Evolutionary conservation across 495 filamentous ascomycete species (phyloP), one percentile per base, ranked within the genome.

Genomic region (Talaromyces adpressus): DNA sequence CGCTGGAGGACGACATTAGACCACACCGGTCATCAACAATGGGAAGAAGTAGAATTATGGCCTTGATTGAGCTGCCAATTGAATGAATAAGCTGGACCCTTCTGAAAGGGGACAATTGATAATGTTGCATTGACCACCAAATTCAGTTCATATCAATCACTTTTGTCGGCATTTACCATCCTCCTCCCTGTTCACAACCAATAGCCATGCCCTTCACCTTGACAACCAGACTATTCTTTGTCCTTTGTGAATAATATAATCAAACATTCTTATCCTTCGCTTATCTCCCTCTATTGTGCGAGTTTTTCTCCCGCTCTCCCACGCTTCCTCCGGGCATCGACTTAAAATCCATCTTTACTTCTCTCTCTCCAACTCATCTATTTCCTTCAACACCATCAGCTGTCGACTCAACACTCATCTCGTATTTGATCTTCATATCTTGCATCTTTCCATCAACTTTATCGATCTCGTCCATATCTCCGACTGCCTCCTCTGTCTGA

Each of bases 41-140:
- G 93, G 93, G 85, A 83, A 70, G 84, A 83, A 67, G 81, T 85
- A 54, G 93, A 97, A 75, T 71, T 91, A 52, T 97, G 92, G 92
- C 93, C 92, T 16, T 93, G 72, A 81, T 62, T 62, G 9, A 20
- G 20, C 23, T 30, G 20, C 12, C 47, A 63, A 27, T 41, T 61
- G 25, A 14, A 18, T 27, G 51, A 70, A 32, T 58, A 36, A 25
- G n/a, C 29, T 1, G 52, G 52, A 27, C 14, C 20, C 8, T 7
- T 56, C n/a, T 4, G 52, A 14, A 25, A 25, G 30, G 9, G 20
- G 22, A 14, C 52, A 25, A 56, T 16, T 54, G 52, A 56, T 27
- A 14, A 5, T 56, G 52, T 56, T 56, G 52, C 11, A 56, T 56
- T 56, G 52, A 12, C 20, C 52, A 14, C 12, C 16, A 29, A 53